Evolutionary conservation across 2,329 filamentous ascomycete genomes (phyloP).

Genomic region (Lachnellula cervina): DNA sequence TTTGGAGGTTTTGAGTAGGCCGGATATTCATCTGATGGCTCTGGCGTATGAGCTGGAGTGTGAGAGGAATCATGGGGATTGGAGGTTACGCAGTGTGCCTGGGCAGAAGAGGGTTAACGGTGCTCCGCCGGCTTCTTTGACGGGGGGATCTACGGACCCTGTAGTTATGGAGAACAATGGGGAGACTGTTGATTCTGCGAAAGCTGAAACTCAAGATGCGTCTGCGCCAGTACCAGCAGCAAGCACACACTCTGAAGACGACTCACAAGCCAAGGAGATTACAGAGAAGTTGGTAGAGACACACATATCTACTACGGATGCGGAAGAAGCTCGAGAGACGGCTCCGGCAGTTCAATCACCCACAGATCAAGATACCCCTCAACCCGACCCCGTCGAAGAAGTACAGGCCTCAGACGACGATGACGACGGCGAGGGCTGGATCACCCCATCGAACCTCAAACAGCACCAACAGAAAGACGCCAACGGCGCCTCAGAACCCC

Average conservation of each 20-base stretch:
- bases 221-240: background rate
- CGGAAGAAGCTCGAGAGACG: background rate
- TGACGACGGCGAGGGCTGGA: conserved; percentile 71
- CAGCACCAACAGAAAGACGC: conserved; percentile 70
- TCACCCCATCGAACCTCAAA: conserved; percentile 88
- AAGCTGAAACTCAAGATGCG: background rate
- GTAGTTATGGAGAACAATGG: conserved; percentile 6
- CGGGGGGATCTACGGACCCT: conserved; percentile 26
- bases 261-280: background rate
- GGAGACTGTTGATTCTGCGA: background rate
- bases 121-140: conserved; percentile 38
- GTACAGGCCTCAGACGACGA: conserved; percentile 26
- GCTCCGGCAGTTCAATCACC: background rate
- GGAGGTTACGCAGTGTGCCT: conserved; percentile 72
- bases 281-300: background rate
- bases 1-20: conserved; percentile 76
- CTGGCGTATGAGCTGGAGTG: conserved; percentile 92
- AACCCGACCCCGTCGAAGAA: conserved; percentile 20
- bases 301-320: conserved; percentile 6
- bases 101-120: conserved; percentile 77
- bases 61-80: conserved; percentile 84
- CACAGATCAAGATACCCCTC: background rate
- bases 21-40: conserved; percentile 85
- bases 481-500: conserved; percentile 42
- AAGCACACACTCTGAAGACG: background rate